These are phyloP conservation scores for Suillus ampliporus DNA, from an alignment of 768 basidiomycete species.

Conservation along the genomic window DNA sequence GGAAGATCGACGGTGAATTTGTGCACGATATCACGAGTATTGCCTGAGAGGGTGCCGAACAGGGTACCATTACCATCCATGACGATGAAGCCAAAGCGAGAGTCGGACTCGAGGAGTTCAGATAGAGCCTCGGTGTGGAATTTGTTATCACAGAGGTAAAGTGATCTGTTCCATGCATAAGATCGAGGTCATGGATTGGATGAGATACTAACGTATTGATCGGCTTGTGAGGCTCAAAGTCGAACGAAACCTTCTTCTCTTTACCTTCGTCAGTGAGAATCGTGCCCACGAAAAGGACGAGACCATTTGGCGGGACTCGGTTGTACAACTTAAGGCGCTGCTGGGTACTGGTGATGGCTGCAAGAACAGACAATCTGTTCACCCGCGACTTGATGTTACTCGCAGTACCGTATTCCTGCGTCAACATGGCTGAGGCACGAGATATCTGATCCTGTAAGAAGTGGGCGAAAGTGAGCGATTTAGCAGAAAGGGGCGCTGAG, in stretches of 20 bases:
- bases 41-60: conserved; percentile 94
- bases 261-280: conserved; percentile 98
- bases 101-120: conserved; percentile 95
- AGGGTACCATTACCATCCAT: conserved; percentile 99
- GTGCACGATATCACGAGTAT: conserved; percentile 96
- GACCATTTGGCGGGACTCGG: conserved; percentile 94
- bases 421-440: conserved; percentile 92
- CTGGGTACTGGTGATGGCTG: conserved; percentile 98
- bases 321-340: conserved; percentile 97
- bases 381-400: conserved; percentile 99
- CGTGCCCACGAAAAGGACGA: conserved; percentile 97
- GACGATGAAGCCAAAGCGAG: conserved; percentile 98
- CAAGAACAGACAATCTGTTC: conserved; percentile 95
- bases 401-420: conserved; percentile 98
- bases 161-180: conserved; percentile 60
- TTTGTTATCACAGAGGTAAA: conserved; percentile 99
- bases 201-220: conserved; percentile 86
- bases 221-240: conserved; percentile 98
- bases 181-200: conserved; percentile 7
- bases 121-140: conserved; percentile 98
- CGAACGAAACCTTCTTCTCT: conserved; percentile 99
- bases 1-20: conserved; percentile 99
- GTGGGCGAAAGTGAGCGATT: conserved; percentile 12
- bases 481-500: conserved; percentile 9
- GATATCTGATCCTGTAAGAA: conserved; percentile 85